phyloP scores from a whole-genome alignment of 148 eudicot genomes.

The Silene latifolia region DNA sequence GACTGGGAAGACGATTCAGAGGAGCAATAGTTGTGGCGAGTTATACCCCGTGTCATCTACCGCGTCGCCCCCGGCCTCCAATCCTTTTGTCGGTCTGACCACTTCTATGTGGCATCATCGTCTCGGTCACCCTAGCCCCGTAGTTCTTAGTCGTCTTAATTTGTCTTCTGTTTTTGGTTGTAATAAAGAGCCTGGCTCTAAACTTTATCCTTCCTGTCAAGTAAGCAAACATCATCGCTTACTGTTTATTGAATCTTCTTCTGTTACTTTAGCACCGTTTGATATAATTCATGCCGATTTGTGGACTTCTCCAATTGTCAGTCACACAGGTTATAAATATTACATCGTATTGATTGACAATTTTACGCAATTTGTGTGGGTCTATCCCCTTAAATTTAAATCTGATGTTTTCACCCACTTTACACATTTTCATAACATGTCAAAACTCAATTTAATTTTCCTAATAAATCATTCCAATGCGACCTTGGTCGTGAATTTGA shows the following conservation, averaged over 20 bases:
- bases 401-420: not conserved
- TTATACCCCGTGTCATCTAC: not conserved
- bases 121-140: not conserved
- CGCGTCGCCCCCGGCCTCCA: not conserved
- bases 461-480: not conserved
- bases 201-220: not conserved
- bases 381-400: not conserved
- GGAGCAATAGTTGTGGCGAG: conserved; percentile 1
- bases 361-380: not conserved
- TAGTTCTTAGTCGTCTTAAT: too few species aligned
- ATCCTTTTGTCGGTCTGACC: not conserved
- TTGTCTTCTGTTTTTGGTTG: too few species aligned
- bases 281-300: not conserved
- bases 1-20: not conserved
- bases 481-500: conserved; percentile 7
- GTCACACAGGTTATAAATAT: not conserved
- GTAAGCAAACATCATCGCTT: not conserved
- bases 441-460: not conserved
- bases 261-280: not conserved
- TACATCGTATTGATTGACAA: not conserved
- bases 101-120: not conserved
- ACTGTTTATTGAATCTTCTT: not conserved
- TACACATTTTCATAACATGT: not conserved
- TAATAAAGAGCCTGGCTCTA: not conserved
- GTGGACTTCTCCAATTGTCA: not conserved